Base-by-base conservation (phyloP, 768 basidiomycete genomes). In the Rhodotorula sphaerocarpa region DNA sequence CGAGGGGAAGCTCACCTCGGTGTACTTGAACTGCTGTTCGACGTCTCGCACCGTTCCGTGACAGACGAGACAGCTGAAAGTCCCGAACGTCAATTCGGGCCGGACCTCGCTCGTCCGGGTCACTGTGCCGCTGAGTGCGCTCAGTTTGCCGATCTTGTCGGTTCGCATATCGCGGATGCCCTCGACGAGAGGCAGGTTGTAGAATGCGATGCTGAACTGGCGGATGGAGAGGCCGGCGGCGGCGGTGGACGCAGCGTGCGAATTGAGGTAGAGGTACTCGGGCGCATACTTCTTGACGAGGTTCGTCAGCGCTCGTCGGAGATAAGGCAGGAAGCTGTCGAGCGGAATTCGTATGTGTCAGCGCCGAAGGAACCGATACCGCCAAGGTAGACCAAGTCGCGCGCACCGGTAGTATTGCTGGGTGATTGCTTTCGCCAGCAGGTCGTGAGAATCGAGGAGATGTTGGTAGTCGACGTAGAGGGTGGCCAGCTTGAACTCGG, bases 11-110 rank as follows among this genome's bases (percentile, higher is more conserved):
- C 36, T 27, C 25, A 91, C 91, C 80, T 97, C 95, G 25, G 95
- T 99, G 74, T 96, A 97, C 74, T 96, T 99, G 82, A 99, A 99
- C 74, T 99, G 95, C 74, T 99, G 95, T 74, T 99, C 95, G 51
- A 99, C 85, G 72, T 96, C 93, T 57, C 86, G 83, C 30, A 96
- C 86, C 16, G 86, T 78, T 34, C 87, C 88, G 50, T 83, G 81
- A 73, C 95, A 99, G 46, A 86, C 81, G 75, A 89, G 86, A 70
- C 95, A 99, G 50, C 86, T 83, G 74, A 95, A 99, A 61, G 88
- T 91, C 25, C 93, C 95, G 71, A 82, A 91, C 25, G 97, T 79
- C 52, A 99, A 77, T 76, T 97, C 95, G 3, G 95, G 95, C 34
- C 95, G 80, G 48, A 99, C 95, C 78, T 99, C 95, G 70, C 88